Evolutionary conservation across 495 filamentous ascomycete genomes (phyloP).

Genomic region (Xylaria acuta): DNA sequence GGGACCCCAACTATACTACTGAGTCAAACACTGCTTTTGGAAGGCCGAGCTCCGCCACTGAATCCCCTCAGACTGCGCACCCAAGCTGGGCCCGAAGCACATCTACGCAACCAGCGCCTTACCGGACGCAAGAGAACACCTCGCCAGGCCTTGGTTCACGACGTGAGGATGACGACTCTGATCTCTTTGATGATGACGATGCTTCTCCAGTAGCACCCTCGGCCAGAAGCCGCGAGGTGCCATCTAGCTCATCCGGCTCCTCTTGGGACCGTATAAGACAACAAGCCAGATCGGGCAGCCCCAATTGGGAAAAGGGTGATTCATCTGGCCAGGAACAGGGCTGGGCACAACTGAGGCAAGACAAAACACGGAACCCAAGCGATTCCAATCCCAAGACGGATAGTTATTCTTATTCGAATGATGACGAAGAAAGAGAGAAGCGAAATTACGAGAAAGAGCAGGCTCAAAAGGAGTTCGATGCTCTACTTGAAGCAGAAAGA

Average conservation of each 20-base stretch:
- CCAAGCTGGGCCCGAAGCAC: conserved; percentile 23
- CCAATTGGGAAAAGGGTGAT: conserved; percentile 33
- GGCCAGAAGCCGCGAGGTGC: conserved; percentile 26
- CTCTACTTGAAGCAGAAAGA: conserved; percentile 42
- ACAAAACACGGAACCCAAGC: conserved; percentile 27
- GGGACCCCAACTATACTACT: background rate
- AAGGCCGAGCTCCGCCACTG: background rate
- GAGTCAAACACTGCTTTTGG: background rate
- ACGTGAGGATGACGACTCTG: conserved; percentile 37
- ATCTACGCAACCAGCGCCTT: conserved; percentile 12
- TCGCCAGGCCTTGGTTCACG: background rate
- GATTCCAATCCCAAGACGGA: conserved; percentile 33
- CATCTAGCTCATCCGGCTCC: conserved; percentile 32
- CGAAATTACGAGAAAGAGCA: conserved; percentile 47
- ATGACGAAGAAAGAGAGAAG: conserved; percentile 42
- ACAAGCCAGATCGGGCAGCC: conserved; percentile 34
- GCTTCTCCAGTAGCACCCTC: conserved; percentile 48
- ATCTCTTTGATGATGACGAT: conserved; percentile 45
- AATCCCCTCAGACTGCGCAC: conserved; percentile 14
- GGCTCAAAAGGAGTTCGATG: conserved; percentile 56
- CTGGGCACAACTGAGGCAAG: conserved; percentile 37
- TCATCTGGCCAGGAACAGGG: conserved; percentile 39
- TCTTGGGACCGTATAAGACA: conserved; percentile 51
- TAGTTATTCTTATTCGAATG: conserved; percentile 42
- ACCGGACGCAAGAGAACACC: background rate